Conservation (phyloP, 2,329 filamentous ascomycete genomes). For the Epichloe brachyelytri region DNA sequence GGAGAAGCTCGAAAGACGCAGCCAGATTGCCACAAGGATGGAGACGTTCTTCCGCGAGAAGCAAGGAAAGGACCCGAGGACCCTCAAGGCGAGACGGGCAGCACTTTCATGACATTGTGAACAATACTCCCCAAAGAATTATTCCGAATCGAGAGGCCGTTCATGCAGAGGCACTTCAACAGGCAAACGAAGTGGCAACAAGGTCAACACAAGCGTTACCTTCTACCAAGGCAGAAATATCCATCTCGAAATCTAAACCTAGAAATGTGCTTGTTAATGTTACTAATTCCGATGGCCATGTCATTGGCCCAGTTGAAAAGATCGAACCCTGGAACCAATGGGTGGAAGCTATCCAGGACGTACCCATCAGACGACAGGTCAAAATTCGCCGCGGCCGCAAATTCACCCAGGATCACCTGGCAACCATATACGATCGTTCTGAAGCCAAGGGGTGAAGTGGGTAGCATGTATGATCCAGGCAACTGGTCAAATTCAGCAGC, state of each 20-base stretch:
- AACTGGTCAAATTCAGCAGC: conserved; percentile 27
- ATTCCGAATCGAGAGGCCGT: background rate
- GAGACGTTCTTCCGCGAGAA: conserved; percentile 20
- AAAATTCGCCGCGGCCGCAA: conserved; percentile 28
- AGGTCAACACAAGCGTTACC: conserved; percentile 2
- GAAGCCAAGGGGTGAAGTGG: conserved; percentile 33
- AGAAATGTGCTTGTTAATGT: conserved; percentile 21
- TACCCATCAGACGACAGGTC: conserved; percentile 26
- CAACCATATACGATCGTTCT: conserved; percentile 27
- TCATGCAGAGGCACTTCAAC: conserved; percentile 3
- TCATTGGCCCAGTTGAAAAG: conserved; percentile 24
- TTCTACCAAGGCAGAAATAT: background rate
- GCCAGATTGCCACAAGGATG: conserved; percentile 19
- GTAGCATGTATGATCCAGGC: conserved; percentile 37
- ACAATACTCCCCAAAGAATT: background rate
- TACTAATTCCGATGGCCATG: conserved; percentile 22
- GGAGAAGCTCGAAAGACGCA: conserved; percentile 15
- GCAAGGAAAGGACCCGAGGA: conserved; percentile 13
- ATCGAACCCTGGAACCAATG: conserved; percentile 28
- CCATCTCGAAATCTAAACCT: background rate
- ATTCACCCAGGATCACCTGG: conserved; percentile 26
- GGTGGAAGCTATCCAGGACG: conserved; percentile 23
- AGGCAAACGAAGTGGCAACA: conserved; percentile 1
- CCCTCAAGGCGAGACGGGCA: conserved; percentile 9
- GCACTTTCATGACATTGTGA: conserved; percentile 5